Percentiles rank a stretch among this genome's conserved stretches.
Evolutionary conservation across 257 asterid species (phyloP).

Genomic region (Scutellaria baicalensis): DNA sequence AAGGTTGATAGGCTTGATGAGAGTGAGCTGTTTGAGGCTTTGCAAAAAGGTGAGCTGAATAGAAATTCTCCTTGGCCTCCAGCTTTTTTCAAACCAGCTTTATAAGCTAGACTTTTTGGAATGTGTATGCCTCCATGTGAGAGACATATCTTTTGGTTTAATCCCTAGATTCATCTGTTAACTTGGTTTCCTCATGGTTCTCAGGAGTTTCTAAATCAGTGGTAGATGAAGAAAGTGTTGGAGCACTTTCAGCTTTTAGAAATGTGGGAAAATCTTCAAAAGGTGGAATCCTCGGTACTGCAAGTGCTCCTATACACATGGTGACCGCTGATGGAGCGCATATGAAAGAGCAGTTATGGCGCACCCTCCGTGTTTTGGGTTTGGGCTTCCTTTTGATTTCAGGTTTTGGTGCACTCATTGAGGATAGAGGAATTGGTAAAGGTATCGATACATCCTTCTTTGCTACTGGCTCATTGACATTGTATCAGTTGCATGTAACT

Average conservation of each 20-base stretch:
- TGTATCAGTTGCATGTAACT: background rate
- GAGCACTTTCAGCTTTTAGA: slow-evolving; percentile 62
- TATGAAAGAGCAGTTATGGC: slow-evolving; percentile 87
- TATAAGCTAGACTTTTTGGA: background rate
- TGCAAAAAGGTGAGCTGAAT: slow-evolving; percentile 61
- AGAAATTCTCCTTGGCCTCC: background rate
- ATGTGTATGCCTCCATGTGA: background rate
- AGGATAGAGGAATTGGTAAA: slow-evolving; percentile 92
- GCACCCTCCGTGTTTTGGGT: slow-evolving; percentile 82
- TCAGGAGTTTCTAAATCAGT: slow-evolving; percentile 39
- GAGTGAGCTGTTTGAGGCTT: slow-evolving; percentile 66
- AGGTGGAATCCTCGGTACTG: slow-evolving; percentile 74
- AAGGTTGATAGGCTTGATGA: slow-evolving; percentile 83
- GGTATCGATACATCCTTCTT: slow-evolving; percentile 31
- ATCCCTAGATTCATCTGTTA: background rate
- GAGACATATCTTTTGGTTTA: background rate
- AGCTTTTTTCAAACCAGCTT: background rate
- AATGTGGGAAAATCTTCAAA: slow-evolving; percentile 69
- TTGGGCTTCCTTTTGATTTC: slow-evolving; percentile 71
- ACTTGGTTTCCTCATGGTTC: slow-evolving; percentile 34
- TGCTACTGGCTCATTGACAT: background rate
- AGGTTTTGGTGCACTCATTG: slow-evolving; percentile 79
- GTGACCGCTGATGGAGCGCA: slow-evolving; percentile 80
- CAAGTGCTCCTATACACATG: slow-evolving; percentile 91
- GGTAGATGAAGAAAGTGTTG: slow-evolving; percentile 46